Conservation (phyloP, 495 filamentous ascomycete genomes). For the Cairneyella variabilis region DNA sequence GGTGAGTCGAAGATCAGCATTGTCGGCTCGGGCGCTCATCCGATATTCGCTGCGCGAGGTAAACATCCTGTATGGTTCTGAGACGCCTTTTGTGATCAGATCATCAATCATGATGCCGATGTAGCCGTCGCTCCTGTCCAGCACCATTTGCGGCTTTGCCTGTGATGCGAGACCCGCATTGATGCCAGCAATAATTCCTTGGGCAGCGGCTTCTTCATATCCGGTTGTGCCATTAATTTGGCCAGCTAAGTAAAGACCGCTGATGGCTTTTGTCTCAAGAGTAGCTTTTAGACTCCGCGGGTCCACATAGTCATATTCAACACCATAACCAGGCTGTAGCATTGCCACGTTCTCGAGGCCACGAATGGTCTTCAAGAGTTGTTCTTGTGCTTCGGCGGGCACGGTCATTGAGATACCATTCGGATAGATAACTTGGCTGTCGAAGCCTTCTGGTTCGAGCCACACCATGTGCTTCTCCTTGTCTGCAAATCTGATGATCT, state of each 20-base stretch:
- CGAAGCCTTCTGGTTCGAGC: constrained; percentile 95
- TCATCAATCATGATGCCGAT: constrained; percentile 99
- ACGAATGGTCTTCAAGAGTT: constrained; percentile 74
- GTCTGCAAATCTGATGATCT: constrained; percentile 81
- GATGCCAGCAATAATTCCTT: constrained; percentile 88
- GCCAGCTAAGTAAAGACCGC: constrained; percentile 86
- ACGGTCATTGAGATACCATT: constrained; percentile 98
- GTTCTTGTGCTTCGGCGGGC: constrained; percentile 78
- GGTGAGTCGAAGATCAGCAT: constrained; percentile 87
- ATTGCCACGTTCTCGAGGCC: constrained; percentile 88
- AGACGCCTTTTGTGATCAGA: constrained; percentile 93
- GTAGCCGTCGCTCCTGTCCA: constrained; percentile 86
- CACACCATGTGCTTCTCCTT: constrained; percentile 83
- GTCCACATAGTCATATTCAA: constrained; percentile 98
- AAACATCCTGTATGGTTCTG: constrained; percentile 98
- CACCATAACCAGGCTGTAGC: constrained; percentile 95
- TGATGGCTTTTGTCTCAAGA: constrained; percentile 89
- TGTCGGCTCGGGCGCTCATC: constrained; percentile 85
- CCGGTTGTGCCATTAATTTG: constrained; percentile 99
- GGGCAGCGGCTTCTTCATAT: constrained; percentile 94
- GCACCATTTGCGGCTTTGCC: constrained; percentile 54
- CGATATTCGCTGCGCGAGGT: constrained; percentile 94
- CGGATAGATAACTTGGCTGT: constrained; percentile 88
- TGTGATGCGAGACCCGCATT: constrained; percentile 83
- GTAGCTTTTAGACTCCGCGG: constrained; percentile 81